phyloP scores from a whole-genome alignment of 2,329 filamentous ascomycete genomes.

The Monosporascus sp. region DNA sequence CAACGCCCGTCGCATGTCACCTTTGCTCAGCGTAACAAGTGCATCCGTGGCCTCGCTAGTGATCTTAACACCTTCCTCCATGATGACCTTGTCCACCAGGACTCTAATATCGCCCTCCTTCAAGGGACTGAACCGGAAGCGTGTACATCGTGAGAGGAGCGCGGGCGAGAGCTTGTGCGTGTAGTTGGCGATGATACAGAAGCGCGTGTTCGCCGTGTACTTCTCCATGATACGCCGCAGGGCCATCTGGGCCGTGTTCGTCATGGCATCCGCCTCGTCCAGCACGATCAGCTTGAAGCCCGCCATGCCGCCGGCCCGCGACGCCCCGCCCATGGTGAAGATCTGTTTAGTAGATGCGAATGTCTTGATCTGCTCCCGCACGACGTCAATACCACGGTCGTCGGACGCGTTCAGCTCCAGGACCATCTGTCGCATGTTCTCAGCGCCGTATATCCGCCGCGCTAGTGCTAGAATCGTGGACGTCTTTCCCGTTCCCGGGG shows the following conservation, averaged over 20 bases:
- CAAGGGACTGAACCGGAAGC: constrained; percentile 90
- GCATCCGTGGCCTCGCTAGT: constrained; percentile 74
- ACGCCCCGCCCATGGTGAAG: constrained; percentile 61
- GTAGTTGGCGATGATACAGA: constrained; percentile 98
- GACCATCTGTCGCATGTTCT: constrained; percentile 97
- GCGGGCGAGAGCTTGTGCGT: constrained; percentile 96
- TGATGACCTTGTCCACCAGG: constrained; percentile 83
- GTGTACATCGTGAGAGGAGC: constrained; percentile 84
- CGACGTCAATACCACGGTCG: constrained; percentile 95
- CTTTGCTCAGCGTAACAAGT: constrained; percentile 81
- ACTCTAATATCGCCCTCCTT: constrained; percentile 82
- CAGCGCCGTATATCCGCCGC: constrained; percentile 82
- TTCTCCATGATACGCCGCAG: constrained; percentile 97
- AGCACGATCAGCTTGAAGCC: constrained; percentile 94
- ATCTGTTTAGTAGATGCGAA: constrained; percentile 98
- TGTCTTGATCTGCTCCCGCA: constrained; percentile 98
- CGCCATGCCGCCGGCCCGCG: constrained; percentile 49
- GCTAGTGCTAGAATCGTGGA: constrained; percentile 93
- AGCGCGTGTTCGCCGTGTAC: constrained; percentile 95
- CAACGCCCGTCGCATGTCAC: constrained; percentile 90
- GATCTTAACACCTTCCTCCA: constrained; percentile 82
- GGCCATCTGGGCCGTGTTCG: constrained; percentile 97
- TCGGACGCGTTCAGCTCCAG: constrained; percentile 96
- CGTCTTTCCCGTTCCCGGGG: constrained; percentile 94
- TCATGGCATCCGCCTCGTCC: constrained; percentile 99